These are phyloP conservation scores for Chrysopogon serrulatus DNA, from an alignment of 176 grass and related monocot species.

Conservation along the genomic window DNA sequence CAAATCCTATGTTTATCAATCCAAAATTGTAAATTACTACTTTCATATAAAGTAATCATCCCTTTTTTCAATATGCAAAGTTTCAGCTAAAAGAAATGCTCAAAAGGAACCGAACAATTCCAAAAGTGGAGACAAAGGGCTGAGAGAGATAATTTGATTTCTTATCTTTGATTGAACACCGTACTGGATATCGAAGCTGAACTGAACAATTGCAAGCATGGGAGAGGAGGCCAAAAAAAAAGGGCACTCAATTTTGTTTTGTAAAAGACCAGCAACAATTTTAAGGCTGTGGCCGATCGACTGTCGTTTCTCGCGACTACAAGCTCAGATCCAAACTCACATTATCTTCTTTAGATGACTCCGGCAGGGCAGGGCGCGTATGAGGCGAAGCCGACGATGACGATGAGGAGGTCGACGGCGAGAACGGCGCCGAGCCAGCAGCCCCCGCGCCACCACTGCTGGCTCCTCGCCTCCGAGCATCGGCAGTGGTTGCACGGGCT, in stretches of 20 bases:
- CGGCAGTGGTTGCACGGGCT: background rate
- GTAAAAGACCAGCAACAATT: conserved; percentile 14
- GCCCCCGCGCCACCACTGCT: conserved; percentile 2
- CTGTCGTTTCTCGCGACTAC: conserved; percentile 38
- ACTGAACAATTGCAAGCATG: background rate
- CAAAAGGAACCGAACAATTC: background rate
- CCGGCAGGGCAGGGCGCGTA: conserved; percentile 12
- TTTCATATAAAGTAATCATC: background rate
- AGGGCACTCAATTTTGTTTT: conserved; percentile 7
- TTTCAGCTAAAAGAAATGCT: background rate
- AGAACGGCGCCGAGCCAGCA: conserved; percentile 23
- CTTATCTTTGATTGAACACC: background rate
- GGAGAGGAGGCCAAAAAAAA: background rate
- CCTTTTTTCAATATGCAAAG: background rate
- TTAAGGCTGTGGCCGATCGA: background rate
- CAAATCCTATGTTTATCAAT: background rate
- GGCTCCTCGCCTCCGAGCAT: conserved; percentile 31
- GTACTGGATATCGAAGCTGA: background rate
- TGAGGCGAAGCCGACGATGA: conserved; percentile 33
- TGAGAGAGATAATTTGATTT: background rate
- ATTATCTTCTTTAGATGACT: conserved; percentile 45
- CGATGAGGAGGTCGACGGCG: conserved; percentile 37
- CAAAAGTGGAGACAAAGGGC: background rate
- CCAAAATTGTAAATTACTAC: background rate
- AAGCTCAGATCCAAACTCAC: conserved; percentile 90